Conservation (phyloP, 73 alveolate species). For the Loxodes magnus region DNA sequence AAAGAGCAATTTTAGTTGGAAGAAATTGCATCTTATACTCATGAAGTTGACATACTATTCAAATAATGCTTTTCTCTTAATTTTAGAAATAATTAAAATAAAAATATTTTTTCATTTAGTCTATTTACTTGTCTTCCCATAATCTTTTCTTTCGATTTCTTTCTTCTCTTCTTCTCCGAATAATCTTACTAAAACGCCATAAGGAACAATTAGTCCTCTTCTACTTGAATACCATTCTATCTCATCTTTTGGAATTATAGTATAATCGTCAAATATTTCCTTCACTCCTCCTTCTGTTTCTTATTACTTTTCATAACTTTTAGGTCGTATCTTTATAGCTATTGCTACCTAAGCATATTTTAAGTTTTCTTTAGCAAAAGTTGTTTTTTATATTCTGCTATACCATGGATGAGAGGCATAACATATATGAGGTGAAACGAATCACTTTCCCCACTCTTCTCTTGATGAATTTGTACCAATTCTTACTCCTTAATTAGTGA, state of each 20-base stretch:
- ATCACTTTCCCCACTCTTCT: neutral
- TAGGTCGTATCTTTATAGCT: neutral
- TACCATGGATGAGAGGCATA: neutral
- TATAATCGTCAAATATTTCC: neutral
- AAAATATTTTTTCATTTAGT: no score
- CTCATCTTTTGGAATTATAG: neutral
- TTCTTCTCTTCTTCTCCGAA: neutral
- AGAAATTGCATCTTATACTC: no score
- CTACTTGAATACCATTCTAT: neutral
- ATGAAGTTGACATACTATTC: no score
- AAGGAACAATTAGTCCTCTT: neutral
- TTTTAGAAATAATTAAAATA: no score
- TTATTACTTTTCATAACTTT: neutral
- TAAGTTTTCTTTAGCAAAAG: neutral
- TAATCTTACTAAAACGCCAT: neutral
- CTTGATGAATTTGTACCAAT: neutral
- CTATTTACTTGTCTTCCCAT: no score
- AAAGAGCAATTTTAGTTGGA: no score
- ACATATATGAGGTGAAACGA: neutral
- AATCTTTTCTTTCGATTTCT: neutral
- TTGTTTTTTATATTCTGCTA: neutral
- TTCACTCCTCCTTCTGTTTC: slow-evolving; percentile 2
- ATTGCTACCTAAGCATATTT: neutral
- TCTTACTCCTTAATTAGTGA: neutral
- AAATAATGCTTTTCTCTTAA: no score